Percentiles rank a stretch among this genome's conserved stretches.
Evolutionary conservation across 306 rosid species (phyloP).

Genomic region (Prunus davidiana): DNA sequence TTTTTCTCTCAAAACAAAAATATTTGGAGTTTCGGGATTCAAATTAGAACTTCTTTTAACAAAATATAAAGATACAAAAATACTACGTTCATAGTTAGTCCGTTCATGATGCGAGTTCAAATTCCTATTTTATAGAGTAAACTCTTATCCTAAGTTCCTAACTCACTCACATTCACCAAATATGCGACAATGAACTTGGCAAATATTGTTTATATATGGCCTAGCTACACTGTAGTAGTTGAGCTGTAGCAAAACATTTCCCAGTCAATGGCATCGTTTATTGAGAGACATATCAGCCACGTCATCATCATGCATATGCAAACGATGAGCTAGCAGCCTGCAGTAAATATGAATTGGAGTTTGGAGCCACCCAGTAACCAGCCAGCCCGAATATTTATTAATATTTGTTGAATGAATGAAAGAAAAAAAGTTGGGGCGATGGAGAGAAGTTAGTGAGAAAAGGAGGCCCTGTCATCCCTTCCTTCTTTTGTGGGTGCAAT

Average conservation of each 20-base stretch:
- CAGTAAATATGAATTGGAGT: constrained; percentile 1
- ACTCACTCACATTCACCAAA: too few relatives aligned
- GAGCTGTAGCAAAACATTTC: too few relatives aligned
- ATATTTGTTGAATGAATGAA: not conserved
- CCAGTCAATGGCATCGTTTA: too few relatives aligned
- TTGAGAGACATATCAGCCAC: not conserved
- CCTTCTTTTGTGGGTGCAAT: constrained; percentile 85
- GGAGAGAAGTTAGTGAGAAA: constrained; percentile 55
- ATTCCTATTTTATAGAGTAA: too few relatives aligned
- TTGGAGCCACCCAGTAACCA: constrained; percentile 12
- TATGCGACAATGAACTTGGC: not conserved
- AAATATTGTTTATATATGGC: not conserved
- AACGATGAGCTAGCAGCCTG: not conserved
- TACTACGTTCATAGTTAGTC: too few relatives aligned
- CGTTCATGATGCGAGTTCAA: too few relatives aligned
- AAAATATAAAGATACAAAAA: too few relatives aligned
- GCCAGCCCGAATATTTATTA: not conserved
- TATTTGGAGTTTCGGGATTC: too few relatives aligned
- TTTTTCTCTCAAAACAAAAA: too few relatives aligned
- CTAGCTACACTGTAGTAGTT: too few relatives aligned
- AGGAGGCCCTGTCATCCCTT: constrained; percentile 54
- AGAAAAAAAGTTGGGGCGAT: not conserved
- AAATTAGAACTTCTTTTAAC: too few relatives aligned
- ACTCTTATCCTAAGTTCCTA: too few relatives aligned
- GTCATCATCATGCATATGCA: not conserved